Evolutionary conservation across 2,329 filamentous ascomycete species (phyloP), one percentile per base, ranked within the genome.

Genomic region (Sphaceloma murrayae): DNA sequence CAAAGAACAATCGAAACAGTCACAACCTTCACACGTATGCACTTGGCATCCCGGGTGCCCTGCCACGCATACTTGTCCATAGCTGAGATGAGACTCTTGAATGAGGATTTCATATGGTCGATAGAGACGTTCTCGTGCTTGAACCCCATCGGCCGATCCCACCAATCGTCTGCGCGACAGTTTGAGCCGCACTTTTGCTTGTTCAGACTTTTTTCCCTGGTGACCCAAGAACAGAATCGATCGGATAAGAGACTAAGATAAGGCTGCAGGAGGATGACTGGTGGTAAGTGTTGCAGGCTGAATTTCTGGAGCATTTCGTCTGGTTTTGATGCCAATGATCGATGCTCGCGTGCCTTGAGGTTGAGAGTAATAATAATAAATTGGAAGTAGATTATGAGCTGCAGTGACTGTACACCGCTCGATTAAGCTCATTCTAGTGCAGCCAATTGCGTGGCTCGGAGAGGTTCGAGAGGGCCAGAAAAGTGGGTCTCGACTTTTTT

Each of bases 401-500:
- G 34, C 17, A 21, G 26, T 38, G 34, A 38, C 14, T 38, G 19
- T 16, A 24, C 34, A 38, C 34, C 34, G 34, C 34, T 38, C 34
- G 19, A 38, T 7, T 11, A 38, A 31, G 27, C 24, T 38, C n/a
- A n/a, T n/a, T n/a, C n/a, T n/a, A 30, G 24, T 16, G 22, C 9
- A 40, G 7, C 36, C 24, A 40, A 40, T 40, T 8, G 24, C 24
- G 36, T 9, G 19, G 22, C 22, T 40, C n/a, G 8, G 24, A 8
- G 26, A 8, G n/a, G 22, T 10, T 40, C n/a, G 19, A 19, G 27
- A 40, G 36, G 22, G 36, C 36, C 24, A 40, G 30, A 40, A 9
- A 19, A 17, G 36, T 40, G 36, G 36, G 36, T 60, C 34, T 18
- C 34, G 50, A 52, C 56, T 56, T 62, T 29, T 49, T 43, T 34